Evolutionary conservation across 129 eudicot species (phyloP).

Genomic region (Lactuca sativa): DNA sequence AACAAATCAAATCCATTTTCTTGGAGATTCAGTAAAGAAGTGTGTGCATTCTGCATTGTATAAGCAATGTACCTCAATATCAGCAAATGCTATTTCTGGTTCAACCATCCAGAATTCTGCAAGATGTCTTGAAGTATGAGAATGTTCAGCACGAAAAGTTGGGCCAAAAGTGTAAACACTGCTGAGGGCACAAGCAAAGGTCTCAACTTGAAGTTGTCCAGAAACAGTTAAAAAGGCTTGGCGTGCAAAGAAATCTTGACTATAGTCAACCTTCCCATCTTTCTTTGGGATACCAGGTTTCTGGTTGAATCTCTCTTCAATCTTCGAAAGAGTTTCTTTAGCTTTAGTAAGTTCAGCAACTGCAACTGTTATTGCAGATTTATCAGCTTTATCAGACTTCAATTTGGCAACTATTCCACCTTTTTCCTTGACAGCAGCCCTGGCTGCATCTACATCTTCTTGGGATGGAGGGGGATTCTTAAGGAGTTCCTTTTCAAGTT

Average conservation of each 20-base stretch:
- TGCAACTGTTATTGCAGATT: constrained; percentile 60
- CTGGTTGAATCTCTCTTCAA: constrained; percentile 63
- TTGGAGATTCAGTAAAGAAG: not conserved
- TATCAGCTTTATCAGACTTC: constrained; percentile 78
- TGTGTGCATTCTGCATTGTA: not conserved
- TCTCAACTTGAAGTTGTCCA: constrained; percentile 95
- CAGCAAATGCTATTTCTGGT: constrained; percentile 96
- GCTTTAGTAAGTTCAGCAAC: constrained; percentile 69
- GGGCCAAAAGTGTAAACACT: constrained; percentile 97
- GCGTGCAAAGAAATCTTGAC: constrained; percentile 81
- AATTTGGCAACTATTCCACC: constrained; percentile 66
- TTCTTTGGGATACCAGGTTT: constrained; percentile 70
- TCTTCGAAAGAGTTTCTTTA: constrained; percentile 55
- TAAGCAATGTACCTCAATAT: constrained; percentile 56
- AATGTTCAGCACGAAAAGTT: constrained; percentile 92
- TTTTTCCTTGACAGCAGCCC: constrained; percentile 58
- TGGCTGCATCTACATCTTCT: constrained; percentile 59
- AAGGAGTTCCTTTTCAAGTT: constrained; percentile 70
- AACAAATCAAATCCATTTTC: not conserved
- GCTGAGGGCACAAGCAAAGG: constrained; percentile 87
- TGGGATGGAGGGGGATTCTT: constrained; percentile 72
- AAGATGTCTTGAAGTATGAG: constrained; percentile 91
- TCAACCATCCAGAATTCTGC: constrained; percentile 99
- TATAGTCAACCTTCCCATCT: constrained; percentile 82
- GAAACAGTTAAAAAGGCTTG: constrained; percentile 91